phyloP scores from a whole-genome alignment of 257 asterid species.

The Penstemon davidsonii region DNA sequence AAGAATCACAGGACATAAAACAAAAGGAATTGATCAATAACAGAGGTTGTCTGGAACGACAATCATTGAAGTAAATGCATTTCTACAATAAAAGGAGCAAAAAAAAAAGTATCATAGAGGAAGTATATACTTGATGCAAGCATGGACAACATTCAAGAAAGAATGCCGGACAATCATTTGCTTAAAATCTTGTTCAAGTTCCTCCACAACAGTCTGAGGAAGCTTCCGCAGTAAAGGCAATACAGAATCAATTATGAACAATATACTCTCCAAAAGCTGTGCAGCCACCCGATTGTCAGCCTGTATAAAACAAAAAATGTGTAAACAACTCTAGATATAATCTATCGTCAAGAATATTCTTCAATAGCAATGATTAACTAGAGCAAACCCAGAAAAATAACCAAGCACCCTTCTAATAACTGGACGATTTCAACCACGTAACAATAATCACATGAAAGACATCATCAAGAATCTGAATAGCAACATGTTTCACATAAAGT shows the following conservation, averaged over 20 bases:
- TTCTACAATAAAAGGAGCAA: conserved; percentile 11
- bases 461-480: conserved; percentile 1
- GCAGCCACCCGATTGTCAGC: conserved; percentile 84
- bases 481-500: background rate
- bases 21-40: conserved; percentile 4
- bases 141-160: conserved; percentile 94
- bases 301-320: conserved; percentile 47
- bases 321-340: conserved; percentile 14
- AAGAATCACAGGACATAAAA: conserved; percentile 21
- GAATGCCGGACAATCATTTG: conserved; percentile 99
- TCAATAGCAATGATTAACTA: conserved; percentile 25
- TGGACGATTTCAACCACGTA: conserved; percentile 1
- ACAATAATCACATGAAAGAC: conserved; percentile 12
- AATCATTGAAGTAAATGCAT: conserved; percentile 19
- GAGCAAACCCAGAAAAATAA: conserved; percentile 21
- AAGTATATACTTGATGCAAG: conserved; percentile 80
- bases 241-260: conserved; percentile 86
- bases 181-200: conserved; percentile 93
- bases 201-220: conserved; percentile 73
- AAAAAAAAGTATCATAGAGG: conserved; percentile 24
- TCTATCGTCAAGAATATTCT: conserved; percentile 18
- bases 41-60: conserved; percentile 19
- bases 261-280: conserved; percentile 89
- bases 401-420: conserved; percentile 20
- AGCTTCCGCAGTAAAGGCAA: conserved; percentile 89